Evolutionary conservation across 1,139 yeast species (phyloP).

Genomic region (Hansenula sp.): DNA sequence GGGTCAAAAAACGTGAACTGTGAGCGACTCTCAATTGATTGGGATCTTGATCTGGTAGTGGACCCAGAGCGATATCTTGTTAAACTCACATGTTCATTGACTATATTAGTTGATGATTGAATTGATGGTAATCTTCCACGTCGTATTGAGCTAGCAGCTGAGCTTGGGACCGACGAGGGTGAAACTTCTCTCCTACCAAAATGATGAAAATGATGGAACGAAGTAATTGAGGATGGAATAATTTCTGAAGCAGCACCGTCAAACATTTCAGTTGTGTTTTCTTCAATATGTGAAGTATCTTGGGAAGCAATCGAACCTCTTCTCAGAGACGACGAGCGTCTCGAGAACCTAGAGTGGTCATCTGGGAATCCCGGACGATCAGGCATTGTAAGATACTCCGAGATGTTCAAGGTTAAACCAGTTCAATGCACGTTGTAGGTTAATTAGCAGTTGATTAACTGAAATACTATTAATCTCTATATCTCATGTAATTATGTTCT

Average conservation of each 20-base stretch:
- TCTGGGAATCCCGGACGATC: background rate
- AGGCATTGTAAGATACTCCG: background rate
- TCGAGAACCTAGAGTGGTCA: background rate
- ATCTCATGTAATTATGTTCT: too few relatives aligned
- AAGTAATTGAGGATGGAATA: conserved; percentile 84
- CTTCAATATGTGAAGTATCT: conserved; percentile 20
- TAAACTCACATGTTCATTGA: conserved; percentile 21
- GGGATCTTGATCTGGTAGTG: conserved; percentile 18
- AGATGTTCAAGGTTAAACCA: too few relatives aligned
- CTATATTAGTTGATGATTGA: conserved; percentile 25
- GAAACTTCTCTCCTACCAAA: conserved; percentile 33
- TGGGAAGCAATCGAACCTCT: conserved; percentile 12
- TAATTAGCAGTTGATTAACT: too few relatives aligned
- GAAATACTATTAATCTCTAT: too few relatives aligned
- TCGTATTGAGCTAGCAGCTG: conserved; percentile 25
- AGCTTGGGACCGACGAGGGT: conserved; percentile 22
- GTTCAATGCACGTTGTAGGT: too few relatives aligned
- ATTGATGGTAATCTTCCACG: conserved; percentile 24
- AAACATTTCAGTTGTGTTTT: conserved; percentile 57
- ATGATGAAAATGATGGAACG: conserved; percentile 74
- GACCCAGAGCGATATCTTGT: conserved; percentile 23
- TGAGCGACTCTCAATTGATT: conserved; percentile 20
- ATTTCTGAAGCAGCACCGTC: conserved; percentile 90
- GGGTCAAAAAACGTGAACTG: conserved; percentile 74
- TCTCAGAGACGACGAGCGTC: conserved; percentile 12